Evolutionary conservation across 495 filamentous ascomycete genomes (phyloP), one percentile per base, ranked within the genome.

Genomic region (Xylaria intraflava): DNA sequence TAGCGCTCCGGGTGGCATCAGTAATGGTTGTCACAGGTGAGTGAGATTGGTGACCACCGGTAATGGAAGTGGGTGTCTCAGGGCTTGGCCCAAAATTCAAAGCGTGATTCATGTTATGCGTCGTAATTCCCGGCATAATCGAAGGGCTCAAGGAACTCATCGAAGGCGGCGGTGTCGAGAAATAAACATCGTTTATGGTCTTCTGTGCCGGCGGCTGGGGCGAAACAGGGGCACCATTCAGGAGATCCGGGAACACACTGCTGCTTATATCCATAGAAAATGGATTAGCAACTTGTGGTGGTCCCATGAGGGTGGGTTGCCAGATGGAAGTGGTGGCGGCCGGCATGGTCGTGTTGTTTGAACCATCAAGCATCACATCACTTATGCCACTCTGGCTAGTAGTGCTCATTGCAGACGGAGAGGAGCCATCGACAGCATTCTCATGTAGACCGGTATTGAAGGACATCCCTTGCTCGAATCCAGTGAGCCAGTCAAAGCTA

Each of bases 391-490:
- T 92, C 59, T 92, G 90, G 62, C 91, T 95, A 24, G 85, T 87
- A 16, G 87, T 93, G 69, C 91, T 95, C 62, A 96, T 90, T 20
- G 87, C 92, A 8, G 91, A 96, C 7, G 93, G 93, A 6, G 94
- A 97, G 10, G 93, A 96, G 36, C 87, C 89, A 58, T 95, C 93
- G 46, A 96, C 79, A 8, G 84, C 88, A 51, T 83, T 86, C 58
- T 95, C 90, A 55, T 84, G 83, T 65, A 72, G 49, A 59, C 79
- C 82, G 1, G 27, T 48, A 53, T 81, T 76, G 67, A 90, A 83
- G 20, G 83, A 81, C 77, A 92, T 80, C 23, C 83, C 78, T 53
- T 86, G 79, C 45, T 92, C 90, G 65, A 90, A 90, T 26, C 84
- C 83, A 47, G 83, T 83, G 72, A 94, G 80, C 93, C 93, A 97